Conservation (phyloP, 257 asterid genomes). For the Lavandula angustifolia region DNA sequence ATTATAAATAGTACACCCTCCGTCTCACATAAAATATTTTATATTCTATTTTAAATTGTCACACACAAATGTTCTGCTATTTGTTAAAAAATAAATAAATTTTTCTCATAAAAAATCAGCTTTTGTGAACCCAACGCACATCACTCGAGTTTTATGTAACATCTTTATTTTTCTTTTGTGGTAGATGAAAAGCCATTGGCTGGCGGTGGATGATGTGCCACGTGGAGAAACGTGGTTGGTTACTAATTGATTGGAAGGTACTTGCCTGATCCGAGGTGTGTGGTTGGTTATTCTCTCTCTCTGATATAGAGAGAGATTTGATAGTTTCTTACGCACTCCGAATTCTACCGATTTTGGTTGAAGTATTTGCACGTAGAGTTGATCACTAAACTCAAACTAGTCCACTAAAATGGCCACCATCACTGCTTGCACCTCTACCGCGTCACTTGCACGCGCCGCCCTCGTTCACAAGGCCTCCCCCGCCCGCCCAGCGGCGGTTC, state of each 20-base stretch:
- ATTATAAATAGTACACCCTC: no score
- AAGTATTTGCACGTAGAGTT: conserved; percentile 12
- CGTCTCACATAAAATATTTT: no score
- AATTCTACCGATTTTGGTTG: conserved; percentile 6
- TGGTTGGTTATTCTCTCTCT: conserved; percentile 36
- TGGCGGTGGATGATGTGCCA: conserved; percentile 39
- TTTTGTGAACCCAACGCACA: no score
- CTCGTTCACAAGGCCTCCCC: conserved; percentile 46
- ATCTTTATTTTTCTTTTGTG: no score
- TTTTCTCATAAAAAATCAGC: no score
- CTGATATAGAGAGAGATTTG: conserved; percentile 24
- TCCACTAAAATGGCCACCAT: conserved; percentile 61
- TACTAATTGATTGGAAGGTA: conserved; percentile 44
- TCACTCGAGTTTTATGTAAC: no score
- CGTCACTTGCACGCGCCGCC: conserved; percentile 56
- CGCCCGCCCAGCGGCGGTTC: conserved; percentile 39
- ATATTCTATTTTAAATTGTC: no score
- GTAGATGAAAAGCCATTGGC: conserved; percentile 23
- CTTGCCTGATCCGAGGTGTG: conserved; percentile 44
- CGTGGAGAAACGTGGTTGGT: conserved; percentile 59
- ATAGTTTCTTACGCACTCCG: conserved; percentile 22
- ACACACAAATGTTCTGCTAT: no score
- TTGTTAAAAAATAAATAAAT: no score
- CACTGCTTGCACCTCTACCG: conserved; percentile 59
- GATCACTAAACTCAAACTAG: conserved; percentile 19